phyloP scores from a whole-genome alignment of 352 stramenopile species.

The Detonula confervacea region DNA sequence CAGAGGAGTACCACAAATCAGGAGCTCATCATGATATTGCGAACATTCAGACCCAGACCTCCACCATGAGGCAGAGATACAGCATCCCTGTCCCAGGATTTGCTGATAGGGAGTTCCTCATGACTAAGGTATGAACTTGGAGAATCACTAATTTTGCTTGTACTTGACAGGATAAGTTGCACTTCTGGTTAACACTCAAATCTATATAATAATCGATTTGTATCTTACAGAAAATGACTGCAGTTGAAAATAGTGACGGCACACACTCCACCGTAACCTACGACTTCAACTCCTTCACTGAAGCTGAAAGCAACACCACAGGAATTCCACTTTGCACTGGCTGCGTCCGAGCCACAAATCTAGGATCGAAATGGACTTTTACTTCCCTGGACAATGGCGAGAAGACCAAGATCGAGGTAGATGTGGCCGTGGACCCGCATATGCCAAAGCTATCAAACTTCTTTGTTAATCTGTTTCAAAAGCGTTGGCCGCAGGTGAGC shows the following conservation, averaged over 20 bases:
- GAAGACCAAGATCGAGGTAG: slow-evolving; percentile 33
- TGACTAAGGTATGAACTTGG: slow-evolving; percentile 26
- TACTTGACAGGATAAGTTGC: not conserved
- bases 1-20: slow-evolving; percentile 45
- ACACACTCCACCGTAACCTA: slow-evolving; percentile 36
- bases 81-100: slow-evolving; percentile 29
- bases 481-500: slow-evolving; percentile 37
- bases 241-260: slow-evolving; percentile 28
- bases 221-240: slow-evolving; percentile 45
- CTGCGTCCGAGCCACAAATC: slow-evolving; percentile 31
- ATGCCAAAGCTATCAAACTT: slow-evolving; percentile 20
- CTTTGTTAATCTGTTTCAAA: slow-evolving; percentile 36
- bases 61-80: slow-evolving; percentile 34
- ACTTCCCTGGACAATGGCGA: slow-evolving; percentile 26
- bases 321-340: slow-evolving; percentile 7
- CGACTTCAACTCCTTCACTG: slow-evolving; percentile 19
- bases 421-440: slow-evolving; percentile 36
- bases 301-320: not conserved
- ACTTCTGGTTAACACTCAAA: not conserved
- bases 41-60: slow-evolving; percentile 21
- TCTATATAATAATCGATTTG: not conserved
- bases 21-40: slow-evolving; percentile 28
- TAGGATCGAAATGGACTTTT: slow-evolving; percentile 45
- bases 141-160: not conserved
- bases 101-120: slow-evolving; percentile 30